These are phyloP conservation scores for Colletotrichum sp. DNA, from an alignment of 2,329 filamentous ascomycete genomes.

Conservation along the genomic window DNA sequence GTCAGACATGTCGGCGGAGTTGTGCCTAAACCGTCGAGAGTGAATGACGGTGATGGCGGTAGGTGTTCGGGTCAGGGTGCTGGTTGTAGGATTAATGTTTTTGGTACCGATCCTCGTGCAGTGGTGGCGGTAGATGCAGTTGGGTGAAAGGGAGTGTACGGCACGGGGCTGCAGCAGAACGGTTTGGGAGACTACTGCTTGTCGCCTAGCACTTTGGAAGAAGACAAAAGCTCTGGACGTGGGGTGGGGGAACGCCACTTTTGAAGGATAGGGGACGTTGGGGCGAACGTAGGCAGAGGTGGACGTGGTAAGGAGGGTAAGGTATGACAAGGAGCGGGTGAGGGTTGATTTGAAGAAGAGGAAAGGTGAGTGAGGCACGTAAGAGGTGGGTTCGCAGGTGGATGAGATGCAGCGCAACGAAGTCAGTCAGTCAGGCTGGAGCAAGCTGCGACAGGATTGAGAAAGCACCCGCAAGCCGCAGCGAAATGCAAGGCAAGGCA, in stretches of 20 bases:
- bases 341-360: background rate
- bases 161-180: conserved; percentile 14
- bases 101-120: background rate
- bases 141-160: background rate
- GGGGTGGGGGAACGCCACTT: conserved; percentile 20
- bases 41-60: background rate
- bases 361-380: background rate
- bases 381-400: background rate
- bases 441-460: background rate
- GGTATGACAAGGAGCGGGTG: background rate
- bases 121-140: background rate
- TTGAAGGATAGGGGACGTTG: conserved; percentile 4
- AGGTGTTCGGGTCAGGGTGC: background rate
- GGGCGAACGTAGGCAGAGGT: background rate
- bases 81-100: background rate
- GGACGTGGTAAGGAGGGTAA: background rate
- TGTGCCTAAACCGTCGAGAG: background rate
- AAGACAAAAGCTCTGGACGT: background rate
- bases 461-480: background rate
- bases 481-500: background rate
- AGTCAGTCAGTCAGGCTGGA: background rate
- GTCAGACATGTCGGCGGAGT: conserved; percentile 22
- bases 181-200: conserved; percentile 11
- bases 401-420: background rate
- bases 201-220: conserved; percentile 5